Base-by-base conservation (phyloP, 805 yeast species). In the Yarrowia osloensis region DNA sequence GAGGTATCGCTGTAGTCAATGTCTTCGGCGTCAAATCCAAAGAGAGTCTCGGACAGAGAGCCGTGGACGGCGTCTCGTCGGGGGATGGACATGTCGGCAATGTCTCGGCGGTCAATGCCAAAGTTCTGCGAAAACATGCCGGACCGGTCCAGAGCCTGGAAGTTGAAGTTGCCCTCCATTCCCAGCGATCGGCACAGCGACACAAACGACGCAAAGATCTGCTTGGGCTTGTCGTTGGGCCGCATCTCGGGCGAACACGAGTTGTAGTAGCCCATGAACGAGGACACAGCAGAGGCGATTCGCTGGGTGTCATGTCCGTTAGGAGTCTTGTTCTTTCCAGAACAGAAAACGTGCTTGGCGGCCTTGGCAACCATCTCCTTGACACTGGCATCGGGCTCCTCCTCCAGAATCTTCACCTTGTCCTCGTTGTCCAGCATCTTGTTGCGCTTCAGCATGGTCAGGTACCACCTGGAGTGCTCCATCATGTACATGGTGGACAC, bases 401-500 rank as follows among this genome's bases (percentile, higher is more conserved):
- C 12, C 33, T 61, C 66, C 26, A 22, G n/a, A n/a, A 44, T 29
- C 33, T 22, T 9, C n/a, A 61, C 44, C 66, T 44, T 29, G 33
- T 44, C 66, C 3, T 9, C 24, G 26, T 44, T 44, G 44, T 44
- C 66, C 42, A 61, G 54, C 52, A 46, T 57, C 63, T 57, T 31
- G 31, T 33, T 44, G 17, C 44, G 21, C 15, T 13, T 13, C n/a
- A 61, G 52, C 54, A 44, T 29, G 31, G 78, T 76, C 44, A 86
- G 77, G 75, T 85, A 92, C 37, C 82, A 82, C 40, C 77, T 71
- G 76, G 92, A 97, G 59, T 79, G 77, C 69, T 81, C 76, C 33
- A 88, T 80, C 57, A 86, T 73, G 74, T 85, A 87, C 68, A 89
- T 76, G 17, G 85, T 77, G 5, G 97, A 90, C 59, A 82, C 81